A percentile compares a stretch with the other conserved stretches of the same genome.
phyloP scores from a whole-genome alignment of 1,284 basidiomycete genomes.

The Cryptococcus floricola region DNA sequence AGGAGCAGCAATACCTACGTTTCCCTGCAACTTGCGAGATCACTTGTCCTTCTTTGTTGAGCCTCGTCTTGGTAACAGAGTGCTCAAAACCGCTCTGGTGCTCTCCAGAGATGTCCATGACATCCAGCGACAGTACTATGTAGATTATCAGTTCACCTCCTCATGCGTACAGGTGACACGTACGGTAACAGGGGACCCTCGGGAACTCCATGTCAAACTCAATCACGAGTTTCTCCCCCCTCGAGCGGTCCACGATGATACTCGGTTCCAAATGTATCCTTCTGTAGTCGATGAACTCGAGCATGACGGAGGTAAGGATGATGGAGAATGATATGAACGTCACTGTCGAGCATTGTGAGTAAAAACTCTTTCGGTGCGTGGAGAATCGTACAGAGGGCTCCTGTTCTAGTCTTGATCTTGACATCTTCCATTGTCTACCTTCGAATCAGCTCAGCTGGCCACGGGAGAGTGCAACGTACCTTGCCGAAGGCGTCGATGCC shows the following conservation, averaged over 20 bases:
- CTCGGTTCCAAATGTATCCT: conserved; percentile 80
- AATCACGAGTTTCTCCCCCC: conserved; percentile 90
- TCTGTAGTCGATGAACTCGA: conserved; percentile 95
- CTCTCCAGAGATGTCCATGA: conserved; percentile 98
- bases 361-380: neutral
- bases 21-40: conserved; percentile 53
- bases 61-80: conserved; percentile 78
- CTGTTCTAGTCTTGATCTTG: conserved; percentile 92
- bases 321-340: conserved; percentile 88
- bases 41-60: conserved; percentile 60
- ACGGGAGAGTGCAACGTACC: conserved; percentile 54
- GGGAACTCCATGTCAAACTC: conserved; percentile 94
- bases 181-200: conserved; percentile 93
- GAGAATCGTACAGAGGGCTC: conserved; percentile 69
- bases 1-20: conserved; percentile 21
- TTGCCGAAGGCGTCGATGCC: conserved; percentile 95
- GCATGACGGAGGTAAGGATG: conserved; percentile 82
- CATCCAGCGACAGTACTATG: conserved; percentile 84
- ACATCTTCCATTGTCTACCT: conserved; percentile 91
- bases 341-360: conserved; percentile 55
- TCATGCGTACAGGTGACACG: conserved; percentile 46
- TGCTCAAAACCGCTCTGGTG: conserved; percentile 85
- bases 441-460: conserved; percentile 7
- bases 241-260: conserved; percentile 84
- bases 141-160: conserved; percentile 4